Evolutionary conservation across 2,329 filamentous ascomycete genomes (phyloP).

Genomic region (Trichoderma oligosporum): DNA sequence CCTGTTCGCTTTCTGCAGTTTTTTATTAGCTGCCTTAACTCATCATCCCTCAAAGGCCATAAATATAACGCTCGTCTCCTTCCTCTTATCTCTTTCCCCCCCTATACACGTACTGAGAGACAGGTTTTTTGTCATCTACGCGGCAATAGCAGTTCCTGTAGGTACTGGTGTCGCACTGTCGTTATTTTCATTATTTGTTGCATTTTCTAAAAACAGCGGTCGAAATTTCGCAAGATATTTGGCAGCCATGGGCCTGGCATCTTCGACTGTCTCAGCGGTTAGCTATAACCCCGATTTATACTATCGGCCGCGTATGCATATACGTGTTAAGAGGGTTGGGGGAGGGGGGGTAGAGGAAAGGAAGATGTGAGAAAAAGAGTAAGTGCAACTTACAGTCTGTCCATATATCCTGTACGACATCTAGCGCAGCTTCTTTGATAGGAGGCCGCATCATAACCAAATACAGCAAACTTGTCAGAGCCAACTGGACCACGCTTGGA

Average conservation of each 20-base stretch:
- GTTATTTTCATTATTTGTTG: conserved; percentile 26
- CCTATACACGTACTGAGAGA: background rate
- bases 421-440: conserved; percentile 58
- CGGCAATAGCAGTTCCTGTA: conserved; percentile 31
- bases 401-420: conserved; percentile 65
- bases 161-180: conserved; percentile 22
- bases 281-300: background rate
- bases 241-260: conserved; percentile 57
- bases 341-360: background rate
- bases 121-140: conserved; percentile 23
- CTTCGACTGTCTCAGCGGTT: conserved; percentile 47
- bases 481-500: conserved; percentile 60
- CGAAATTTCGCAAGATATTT: conserved; percentile 62
- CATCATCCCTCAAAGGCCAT: background rate
- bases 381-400: conserved; percentile 52
- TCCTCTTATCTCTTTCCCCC: no score
- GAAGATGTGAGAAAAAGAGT: conserved; percentile 20
- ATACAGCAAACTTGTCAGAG: conserved; percentile 62
- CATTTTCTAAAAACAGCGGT: conserved; percentile 46
- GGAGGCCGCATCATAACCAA: conserved; percentile 66
- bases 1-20: background rate
- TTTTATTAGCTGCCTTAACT: background rate
- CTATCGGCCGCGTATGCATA: background rate
- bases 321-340: background rate
- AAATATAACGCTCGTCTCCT: background rate